Percentiles rank a stretch among this genome's conserved stretches.
Conservation (phyloP, 129 eudicot species). For the Calendula officinalis region DNA sequence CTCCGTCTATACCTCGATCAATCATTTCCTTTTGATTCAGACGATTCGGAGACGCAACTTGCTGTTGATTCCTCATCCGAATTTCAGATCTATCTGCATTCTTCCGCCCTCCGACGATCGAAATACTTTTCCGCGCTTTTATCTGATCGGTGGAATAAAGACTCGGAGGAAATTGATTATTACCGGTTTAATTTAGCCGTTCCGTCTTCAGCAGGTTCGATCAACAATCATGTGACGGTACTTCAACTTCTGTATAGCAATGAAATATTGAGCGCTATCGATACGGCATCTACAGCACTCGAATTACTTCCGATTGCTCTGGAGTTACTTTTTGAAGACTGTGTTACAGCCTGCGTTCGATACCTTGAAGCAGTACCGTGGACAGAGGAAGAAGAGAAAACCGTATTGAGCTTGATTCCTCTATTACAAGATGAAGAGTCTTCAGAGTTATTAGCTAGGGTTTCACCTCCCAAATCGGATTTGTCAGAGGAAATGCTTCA, state of each 20-base stretch:
- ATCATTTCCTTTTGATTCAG: slow-evolving; percentile 37
- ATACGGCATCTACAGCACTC: slow-evolving; percentile 44
- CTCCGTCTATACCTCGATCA: slow-evolving; percentile 58
- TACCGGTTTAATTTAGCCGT: slow-evolving; percentile 45
- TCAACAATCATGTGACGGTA: slow-evolving; percentile 49
- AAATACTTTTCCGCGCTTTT: slow-evolving; percentile 73
- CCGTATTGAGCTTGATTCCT: slow-evolving; percentile 55
- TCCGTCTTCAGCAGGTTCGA: slow-evolving; percentile 42
- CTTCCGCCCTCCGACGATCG: slow-evolving; percentile 48
- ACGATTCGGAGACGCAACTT: slow-evolving; percentile 35
- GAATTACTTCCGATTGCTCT: slow-evolving; percentile 68
- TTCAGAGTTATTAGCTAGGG: slow-evolving; percentile 65
- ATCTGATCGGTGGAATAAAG: slow-evolving; percentile 78
- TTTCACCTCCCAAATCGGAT: slow-evolving; percentile 42
- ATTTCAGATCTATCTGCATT: slow-evolving; percentile 62
- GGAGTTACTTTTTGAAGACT: slow-evolving; percentile 76
- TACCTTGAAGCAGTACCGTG: slow-evolving; percentile 93
- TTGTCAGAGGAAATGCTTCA: slow-evolving; percentile 71
- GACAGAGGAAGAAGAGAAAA: slow-evolving; percentile 75
- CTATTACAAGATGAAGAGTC: slow-evolving; percentile 58
- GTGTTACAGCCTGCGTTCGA: slow-evolving; percentile 59
- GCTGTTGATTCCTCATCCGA: slow-evolving; percentile 41
- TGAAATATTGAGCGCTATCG: slow-evolving; percentile 44
- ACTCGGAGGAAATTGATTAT: slow-evolving; percentile 23
- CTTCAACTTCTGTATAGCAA: slow-evolving; percentile 56